phyloP scores from a whole-genome alignment of 208 protist species.

The Crithidia brevicula region DNA sequence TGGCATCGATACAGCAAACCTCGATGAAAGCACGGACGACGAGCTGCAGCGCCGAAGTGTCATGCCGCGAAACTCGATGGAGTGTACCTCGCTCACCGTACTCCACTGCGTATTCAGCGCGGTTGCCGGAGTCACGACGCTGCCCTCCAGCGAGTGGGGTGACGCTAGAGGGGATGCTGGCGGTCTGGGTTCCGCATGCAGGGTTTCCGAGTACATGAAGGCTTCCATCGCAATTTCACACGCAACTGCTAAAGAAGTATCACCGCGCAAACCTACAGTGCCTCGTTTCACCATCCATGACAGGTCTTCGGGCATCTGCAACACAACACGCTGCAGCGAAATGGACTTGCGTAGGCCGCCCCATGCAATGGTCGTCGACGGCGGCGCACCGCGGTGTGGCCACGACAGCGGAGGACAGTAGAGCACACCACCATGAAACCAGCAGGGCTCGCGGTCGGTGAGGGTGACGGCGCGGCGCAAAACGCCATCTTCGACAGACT shows the following conservation, averaged over 20 bases:
- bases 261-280: background rate
- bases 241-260: background rate
- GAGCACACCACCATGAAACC: conserved; percentile 22
- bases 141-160: too few species aligned
- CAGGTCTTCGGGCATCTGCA: conserved; percentile 16
- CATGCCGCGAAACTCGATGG: background rate
- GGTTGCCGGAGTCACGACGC: too few species aligned
- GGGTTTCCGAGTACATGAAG: background rate
- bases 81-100: background rate
- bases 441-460: conserved; percentile 25
- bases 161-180: background rate
- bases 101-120: background rate
- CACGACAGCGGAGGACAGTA: conserved; percentile 29
- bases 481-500: conserved; percentile 15
- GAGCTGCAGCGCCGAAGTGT: background rate
- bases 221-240: background rate
- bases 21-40: background rate
- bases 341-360: conserved; percentile 20
- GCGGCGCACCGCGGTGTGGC: background rate
- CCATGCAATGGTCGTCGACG: conserved; percentile 9
- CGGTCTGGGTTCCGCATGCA: background rate
- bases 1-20: conserved; percentile 3
- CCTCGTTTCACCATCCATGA: conserved; percentile 15
- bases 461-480: conserved; percentile 16
- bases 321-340: conserved; percentile 3